phyloP scores from a whole-genome alignment of 2,329 filamentous ascomycete species.

The Diplodia corticola region DNA sequence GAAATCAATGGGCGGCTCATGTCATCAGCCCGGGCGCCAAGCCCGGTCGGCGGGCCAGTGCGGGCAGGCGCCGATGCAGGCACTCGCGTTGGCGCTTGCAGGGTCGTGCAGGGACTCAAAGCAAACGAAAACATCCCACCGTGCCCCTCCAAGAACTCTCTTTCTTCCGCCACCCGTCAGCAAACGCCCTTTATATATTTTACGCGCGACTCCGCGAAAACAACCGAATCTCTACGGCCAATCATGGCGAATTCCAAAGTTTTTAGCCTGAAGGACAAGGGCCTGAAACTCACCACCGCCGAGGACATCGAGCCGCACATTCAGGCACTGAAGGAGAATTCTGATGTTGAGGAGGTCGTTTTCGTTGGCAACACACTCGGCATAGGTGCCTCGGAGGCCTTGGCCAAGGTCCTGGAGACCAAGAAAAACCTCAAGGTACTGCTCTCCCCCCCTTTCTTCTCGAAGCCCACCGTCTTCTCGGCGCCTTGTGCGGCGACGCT shows the following conservation, averaged over 20 bases:
- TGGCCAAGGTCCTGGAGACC: constrained; percentile 78
- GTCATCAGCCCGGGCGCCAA: constrained; percentile 15
- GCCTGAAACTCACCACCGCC: constrained; percentile 87
- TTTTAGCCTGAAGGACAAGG: constrained; percentile 90
- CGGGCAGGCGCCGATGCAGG: constrained; percentile 10
- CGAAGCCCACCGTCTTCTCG: neutral
- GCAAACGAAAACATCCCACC: constrained; percentile 18
- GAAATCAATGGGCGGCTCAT: constrained; percentile 21
- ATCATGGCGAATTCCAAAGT: constrained; percentile 61
- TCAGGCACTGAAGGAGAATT: constrained; percentile 67
- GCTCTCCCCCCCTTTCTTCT: constrained; percentile 26
- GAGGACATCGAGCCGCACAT: constrained; percentile 85
- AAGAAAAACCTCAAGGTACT: constrained; percentile 78
- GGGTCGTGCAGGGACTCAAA: constrained; percentile 5
- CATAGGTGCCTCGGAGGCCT: constrained; percentile 79
- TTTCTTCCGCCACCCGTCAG: constrained; percentile 5
- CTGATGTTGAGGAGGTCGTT: constrained; percentile 79
- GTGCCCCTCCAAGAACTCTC: constrained; percentile 22
- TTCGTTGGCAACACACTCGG: constrained; percentile 92
- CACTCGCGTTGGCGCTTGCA: constrained; percentile 8
- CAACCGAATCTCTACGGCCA: constrained; percentile 26
- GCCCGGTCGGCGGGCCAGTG: neutral
- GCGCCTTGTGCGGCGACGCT: constrained; percentile 1
- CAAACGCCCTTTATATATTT: constrained; percentile 10
- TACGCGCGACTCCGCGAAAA: constrained; percentile 1